A percentile compares a stretch with the other conserved stretches of the same genome.
Evolutionary conservation across 2,329 filamentous ascomycete genomes (phyloP).

Genomic region (Pseudogymnoascus sp.): DNA sequence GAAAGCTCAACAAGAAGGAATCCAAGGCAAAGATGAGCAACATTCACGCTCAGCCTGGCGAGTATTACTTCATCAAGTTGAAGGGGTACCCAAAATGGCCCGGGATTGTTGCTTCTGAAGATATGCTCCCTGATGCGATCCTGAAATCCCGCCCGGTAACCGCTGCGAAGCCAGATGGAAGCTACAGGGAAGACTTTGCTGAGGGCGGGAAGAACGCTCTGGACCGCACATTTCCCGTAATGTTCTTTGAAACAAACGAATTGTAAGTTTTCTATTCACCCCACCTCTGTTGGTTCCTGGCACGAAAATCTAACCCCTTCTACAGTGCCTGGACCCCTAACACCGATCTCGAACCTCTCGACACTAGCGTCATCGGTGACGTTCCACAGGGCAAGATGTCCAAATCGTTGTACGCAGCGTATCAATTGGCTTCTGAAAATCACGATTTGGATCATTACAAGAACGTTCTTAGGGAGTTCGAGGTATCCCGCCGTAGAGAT

Average conservation of each 20-base stretch:
- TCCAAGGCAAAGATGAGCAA: slow-evolving; percentile 65
- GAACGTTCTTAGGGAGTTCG: slow-evolving; percentile 62
- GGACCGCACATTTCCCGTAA: slow-evolving; percentile 85
- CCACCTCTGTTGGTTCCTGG: slow-evolving; percentile 22
- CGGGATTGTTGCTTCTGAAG: slow-evolving; percentile 85
- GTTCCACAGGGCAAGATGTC: slow-evolving; percentile 65
- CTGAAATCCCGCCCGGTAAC: slow-evolving; percentile 75
- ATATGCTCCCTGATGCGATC: slow-evolving; percentile 78
- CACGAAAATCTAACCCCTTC: slow-evolving; percentile 15
- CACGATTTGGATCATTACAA: slow-evolving; percentile 80
- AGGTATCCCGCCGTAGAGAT: slow-evolving; percentile 57
- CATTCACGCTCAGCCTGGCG: slow-evolving; percentile 78
- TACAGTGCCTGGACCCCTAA: slow-evolving; percentile 85
- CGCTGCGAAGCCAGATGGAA: slow-evolving; percentile 73
- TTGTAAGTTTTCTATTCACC: slow-evolving; percentile 59
- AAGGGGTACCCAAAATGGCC: slow-evolving; percentile 96
- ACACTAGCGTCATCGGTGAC: slow-evolving; percentile 62
- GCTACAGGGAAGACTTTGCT: slow-evolving; percentile 77
- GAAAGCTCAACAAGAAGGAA: slow-evolving; percentile 80
- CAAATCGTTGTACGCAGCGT: slow-evolving; percentile 73
- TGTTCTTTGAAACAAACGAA: slow-evolving; percentile 93
- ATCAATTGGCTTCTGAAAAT: slow-evolving; percentile 69
- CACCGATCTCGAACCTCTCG: slow-evolving; percentile 70
- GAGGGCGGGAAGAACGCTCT: slow-evolving; percentile 80
- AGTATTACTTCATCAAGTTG: slow-evolving; percentile 87